These are phyloP conservation scores for Ettlia oleoabundans DNA, from an alignment of 139 green algal species.

Conservation along the genomic window DNA sequence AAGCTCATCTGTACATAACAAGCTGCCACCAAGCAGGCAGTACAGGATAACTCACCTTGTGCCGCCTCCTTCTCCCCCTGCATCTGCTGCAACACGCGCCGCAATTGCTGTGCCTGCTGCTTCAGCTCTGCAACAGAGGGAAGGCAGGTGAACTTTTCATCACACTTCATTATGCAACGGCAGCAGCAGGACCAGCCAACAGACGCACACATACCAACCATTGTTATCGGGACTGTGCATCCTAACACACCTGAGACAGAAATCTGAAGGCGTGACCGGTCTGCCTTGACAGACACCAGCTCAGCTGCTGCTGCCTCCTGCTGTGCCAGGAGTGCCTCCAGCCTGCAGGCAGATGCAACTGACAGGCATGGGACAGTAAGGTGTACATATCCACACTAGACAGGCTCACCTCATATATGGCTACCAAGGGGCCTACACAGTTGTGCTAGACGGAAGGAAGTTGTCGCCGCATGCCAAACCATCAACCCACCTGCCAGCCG, in stretches of 20 bases:
- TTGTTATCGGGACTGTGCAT: not conserved
- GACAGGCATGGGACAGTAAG: no score
- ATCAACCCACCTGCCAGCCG: no score
- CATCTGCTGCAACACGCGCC: constrained; percentile 25
- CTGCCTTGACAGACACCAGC: not conserved
- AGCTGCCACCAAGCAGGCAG: not conserved
- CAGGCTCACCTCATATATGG: no score
- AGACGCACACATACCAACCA: not conserved
- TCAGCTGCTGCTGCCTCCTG: constrained; percentile 6
- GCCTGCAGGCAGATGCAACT: not conserved
- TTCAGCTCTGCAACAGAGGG: constrained; percentile 25
- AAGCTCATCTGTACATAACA: not conserved
- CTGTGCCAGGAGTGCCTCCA: not conserved
- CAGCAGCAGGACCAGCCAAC: not conserved
- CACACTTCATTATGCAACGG: not conserved
- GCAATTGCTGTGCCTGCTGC: constrained; percentile 11
- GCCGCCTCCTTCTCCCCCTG: constrained; percentile 27
- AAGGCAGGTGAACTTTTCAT: no score
- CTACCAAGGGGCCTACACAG: no score
- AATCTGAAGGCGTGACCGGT: constrained; percentile 3
- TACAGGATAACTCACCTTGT: not conserved
- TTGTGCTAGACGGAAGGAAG: no score
- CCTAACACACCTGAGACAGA: not conserved
- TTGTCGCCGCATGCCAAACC: no score
- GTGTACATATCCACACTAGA: no score